These are phyloP conservation scores for Pachysandra terminalis DNA, from an alignment of 164 flowering plant species.

Conservation along the genomic window DNA sequence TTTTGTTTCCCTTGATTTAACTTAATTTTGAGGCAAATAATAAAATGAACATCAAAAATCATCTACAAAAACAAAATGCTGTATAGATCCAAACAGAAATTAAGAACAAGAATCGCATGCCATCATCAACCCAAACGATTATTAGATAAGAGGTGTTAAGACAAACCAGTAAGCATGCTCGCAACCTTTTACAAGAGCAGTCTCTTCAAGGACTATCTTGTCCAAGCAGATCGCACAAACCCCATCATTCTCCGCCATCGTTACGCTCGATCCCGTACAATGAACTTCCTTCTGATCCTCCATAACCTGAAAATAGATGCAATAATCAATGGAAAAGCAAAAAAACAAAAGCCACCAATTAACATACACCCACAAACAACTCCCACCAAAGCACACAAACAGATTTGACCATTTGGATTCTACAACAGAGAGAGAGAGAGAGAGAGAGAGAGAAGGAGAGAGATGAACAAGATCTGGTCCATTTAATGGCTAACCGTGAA, in stretches of 20 bases:
- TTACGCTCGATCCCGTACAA: constrained; percentile 8
- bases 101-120: too few species aligned
- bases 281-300: constrained; percentile 13
- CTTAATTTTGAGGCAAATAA: too few species aligned
- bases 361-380: background rate
- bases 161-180: constrained; percentile 99
- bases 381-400: background rate
- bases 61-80: too few species aligned
- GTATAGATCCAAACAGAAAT: too few species aligned
- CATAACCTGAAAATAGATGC: background rate
- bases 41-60: too few species aligned
- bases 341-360: background rate
- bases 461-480: background rate
- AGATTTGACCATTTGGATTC: background rate
- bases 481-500: too few species aligned
- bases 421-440: background rate
- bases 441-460: background rate
- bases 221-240: constrained; percentile 84
- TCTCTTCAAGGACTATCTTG: constrained; percentile 67
- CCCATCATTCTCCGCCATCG: constrained; percentile 42
- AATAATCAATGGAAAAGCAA: background rate
- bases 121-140: too few species aligned
- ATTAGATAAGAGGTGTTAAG: constrained; percentile 12
- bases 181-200: constrained; percentile 92
- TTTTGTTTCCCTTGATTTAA: too few species aligned